Evolutionary conservation across 2,329 filamentous ascomycete genomes (phyloP), one percentile per base, ranked within the genome.

Genomic region (Pseudocercospora fuligena): DNA sequence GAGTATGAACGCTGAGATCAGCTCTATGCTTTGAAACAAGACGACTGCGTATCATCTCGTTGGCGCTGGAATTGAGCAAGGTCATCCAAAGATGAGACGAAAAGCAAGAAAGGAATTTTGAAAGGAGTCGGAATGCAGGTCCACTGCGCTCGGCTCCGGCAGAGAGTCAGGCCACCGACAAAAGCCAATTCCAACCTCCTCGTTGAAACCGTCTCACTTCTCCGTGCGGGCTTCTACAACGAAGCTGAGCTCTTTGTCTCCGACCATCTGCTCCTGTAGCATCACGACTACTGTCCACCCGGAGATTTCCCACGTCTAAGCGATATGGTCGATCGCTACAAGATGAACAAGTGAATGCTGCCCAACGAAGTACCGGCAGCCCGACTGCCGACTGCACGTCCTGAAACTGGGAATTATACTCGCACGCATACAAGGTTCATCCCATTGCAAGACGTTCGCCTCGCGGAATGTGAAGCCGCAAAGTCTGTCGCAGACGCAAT

Each of bases 401-500:
- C 25, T 54, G 51, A 54, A 54, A 54, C 51, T 54, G 51, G 51
- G 51, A 54, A 54, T 14, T n/a, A 54, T 54, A 54, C 51, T 54
- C 16, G 51, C 23, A 54, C 51, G 16, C 25, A 8, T 27, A 29
- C 51, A 54, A 54, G 51, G 51, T 25, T 54, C 6, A 54, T 54
- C 51, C 51, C 51, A 54, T 54, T 16, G 25, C 51, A 54, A 54
- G 51, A 54, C 25, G 25, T 54, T 31, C 23, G 51, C 51, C 51
- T 54, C 16, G 51, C 51, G 23, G 51, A 54, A 31, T 29, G 25
- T 25, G 23, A 54, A 31, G 51, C 51, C 25, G 51, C 7, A 29
- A n/a, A 29, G 51, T 54, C 25, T 54, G 51, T 54, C 51, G 51
- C 21, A 29, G n/a, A 25, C 11, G 64, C 64, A 36, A 59, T 66